Percentiles rank a stretch among this genome's conserved stretches.
These are phyloP conservation scores for Melampsora larici-populina DNA, from an alignment of 1,284 basidiomycete species.

Conservation along the genomic window DNA sequence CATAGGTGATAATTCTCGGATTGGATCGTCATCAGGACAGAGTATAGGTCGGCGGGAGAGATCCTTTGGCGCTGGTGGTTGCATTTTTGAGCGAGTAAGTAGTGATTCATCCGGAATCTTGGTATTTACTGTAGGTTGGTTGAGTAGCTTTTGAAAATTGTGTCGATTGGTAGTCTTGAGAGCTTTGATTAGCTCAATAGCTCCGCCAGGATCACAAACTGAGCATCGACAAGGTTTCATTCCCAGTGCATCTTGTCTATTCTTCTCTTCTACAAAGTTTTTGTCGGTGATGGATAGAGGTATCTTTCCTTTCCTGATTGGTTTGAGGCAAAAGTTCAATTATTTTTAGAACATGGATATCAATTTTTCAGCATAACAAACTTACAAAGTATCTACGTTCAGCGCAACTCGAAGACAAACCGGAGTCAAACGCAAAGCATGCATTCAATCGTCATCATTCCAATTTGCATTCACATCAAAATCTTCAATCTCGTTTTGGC, in stretches of 20 bases:
- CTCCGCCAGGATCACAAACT: neutral
- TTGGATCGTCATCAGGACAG: neutral
- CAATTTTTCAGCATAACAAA: neutral
- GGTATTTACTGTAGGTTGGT: neutral
- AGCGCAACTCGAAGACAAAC: neutral
- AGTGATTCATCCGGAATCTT: neutral
- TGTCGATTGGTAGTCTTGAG: constrained; percentile 1
- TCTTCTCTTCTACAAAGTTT: constrained; percentile 18
- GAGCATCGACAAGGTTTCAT: neutral
- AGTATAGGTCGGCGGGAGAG: neutral
- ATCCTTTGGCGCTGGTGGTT: neutral
- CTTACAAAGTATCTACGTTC: constrained; percentile 2
- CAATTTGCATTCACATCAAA: neutral
- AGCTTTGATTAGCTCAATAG: neutral
- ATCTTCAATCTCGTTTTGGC: neutral
- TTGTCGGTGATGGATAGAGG: constrained; percentile 1
- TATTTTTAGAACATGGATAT: too few relatives aligned
- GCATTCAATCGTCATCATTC: constrained; percentile 8
- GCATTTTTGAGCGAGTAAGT: neutral
- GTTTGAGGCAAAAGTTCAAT: neutral
- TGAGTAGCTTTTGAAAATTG: neutral
- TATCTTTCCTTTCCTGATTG: neutral
- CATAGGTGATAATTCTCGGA: neutral
- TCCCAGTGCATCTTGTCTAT: neutral
- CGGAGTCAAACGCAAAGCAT: constrained; percentile 10